Evolutionary conservation across 202 grass and related monocot species (phyloP).

Genomic region (Dendrocalamus latiflorus): DNA sequence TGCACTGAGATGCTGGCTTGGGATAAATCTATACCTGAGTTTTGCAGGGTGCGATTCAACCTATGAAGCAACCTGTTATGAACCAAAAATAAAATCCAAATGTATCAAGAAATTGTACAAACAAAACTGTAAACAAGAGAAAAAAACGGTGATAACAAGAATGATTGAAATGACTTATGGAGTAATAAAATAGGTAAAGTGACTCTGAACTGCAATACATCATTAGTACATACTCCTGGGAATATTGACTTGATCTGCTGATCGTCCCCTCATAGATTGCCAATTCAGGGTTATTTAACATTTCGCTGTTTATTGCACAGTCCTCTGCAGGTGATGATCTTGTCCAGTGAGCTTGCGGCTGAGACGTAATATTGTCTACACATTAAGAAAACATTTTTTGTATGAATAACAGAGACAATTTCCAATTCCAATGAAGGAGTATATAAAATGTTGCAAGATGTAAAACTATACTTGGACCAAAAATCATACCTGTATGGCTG

Average conservation of each 20-base stretch:
- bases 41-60: slow-evolving; percentile 57
- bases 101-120: background rate
- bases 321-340: slow-evolving; percentile 35
- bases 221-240: slow-evolving; percentile 57
- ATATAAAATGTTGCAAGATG: background rate
- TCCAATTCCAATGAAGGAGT: background rate
- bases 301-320: slow-evolving; percentile 11
- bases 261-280: slow-evolving; percentile 74
- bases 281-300: slow-evolving; percentile 42
- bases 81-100: background rate
- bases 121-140: background rate
- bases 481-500: slow-evolving; percentile 33
- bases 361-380: slow-evolving; percentile 39
- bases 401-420: background rate
- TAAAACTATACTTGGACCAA: background rate
- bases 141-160: background rate
- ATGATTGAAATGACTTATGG: background rate
- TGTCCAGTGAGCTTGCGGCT: slow-evolving; percentile 14
- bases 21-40: slow-evolving; percentile 75
- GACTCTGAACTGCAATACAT: background rate
- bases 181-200: background rate
- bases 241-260: slow-evolving; percentile 70
- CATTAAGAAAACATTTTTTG: background rate
- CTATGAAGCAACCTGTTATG: slow-evolving; percentile 55
- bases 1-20: slow-evolving; percentile 77